These are phyloP conservation scores for Aciculoconidium aculeatum DNA, from an alignment of 805 yeast genomes.

Conservation along the genomic window DNA sequence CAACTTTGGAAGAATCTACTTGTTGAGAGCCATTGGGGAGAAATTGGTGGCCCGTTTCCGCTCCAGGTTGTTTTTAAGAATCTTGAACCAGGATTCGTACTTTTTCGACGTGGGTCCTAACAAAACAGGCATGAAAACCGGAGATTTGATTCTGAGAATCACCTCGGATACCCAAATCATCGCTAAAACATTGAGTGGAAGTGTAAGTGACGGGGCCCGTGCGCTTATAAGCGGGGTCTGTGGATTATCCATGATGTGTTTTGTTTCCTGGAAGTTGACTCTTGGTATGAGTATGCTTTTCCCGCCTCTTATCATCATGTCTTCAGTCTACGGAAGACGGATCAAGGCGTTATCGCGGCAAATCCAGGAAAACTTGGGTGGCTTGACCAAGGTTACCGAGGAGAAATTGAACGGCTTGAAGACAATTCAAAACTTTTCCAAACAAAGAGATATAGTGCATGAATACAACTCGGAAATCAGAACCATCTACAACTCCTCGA, in stretches of 20 bases:
- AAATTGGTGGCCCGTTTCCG: slow-evolving; percentile 79
- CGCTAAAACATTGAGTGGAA: slow-evolving; percentile 78
- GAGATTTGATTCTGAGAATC: slow-evolving; percentile 84
- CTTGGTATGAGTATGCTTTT: slow-evolving; percentile 72
- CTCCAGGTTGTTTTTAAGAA: slow-evolving; percentile 66
- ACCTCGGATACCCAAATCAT: slow-evolving; percentile 88
- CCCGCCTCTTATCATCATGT: slow-evolving; percentile 79
- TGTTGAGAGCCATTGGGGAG: slow-evolving; percentile 79
- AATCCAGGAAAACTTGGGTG: slow-evolving; percentile 81
- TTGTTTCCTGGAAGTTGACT: slow-evolving; percentile 77
- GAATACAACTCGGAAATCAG: slow-evolving; percentile 70
- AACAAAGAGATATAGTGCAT: slow-evolving; percentile 71
- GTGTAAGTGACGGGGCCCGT: slow-evolving; percentile 87
- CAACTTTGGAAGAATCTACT: slow-evolving; percentile 73
- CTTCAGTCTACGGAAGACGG: slow-evolving; percentile 74
- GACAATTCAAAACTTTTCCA: slow-evolving; percentile 88
- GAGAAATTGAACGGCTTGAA: slow-evolving; percentile 81
- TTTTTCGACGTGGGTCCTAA: slow-evolving; percentile 74
- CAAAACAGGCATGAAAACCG: slow-evolving; percentile 57
- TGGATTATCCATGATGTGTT: slow-evolving; percentile 88
- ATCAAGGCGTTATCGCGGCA: slow-evolving; percentile 69
- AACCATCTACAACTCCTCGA: slow-evolving; percentile 58
- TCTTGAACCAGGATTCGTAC: slow-evolving; percentile 80
- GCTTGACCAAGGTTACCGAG: slow-evolving; percentile 82
- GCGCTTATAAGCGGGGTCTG: slow-evolving; percentile 77